Evolutionary conservation across 257 asterid species (phyloP), one percentile per base, ranked within the genome.

Genomic region (Solanum ahanhuiri): DNA sequence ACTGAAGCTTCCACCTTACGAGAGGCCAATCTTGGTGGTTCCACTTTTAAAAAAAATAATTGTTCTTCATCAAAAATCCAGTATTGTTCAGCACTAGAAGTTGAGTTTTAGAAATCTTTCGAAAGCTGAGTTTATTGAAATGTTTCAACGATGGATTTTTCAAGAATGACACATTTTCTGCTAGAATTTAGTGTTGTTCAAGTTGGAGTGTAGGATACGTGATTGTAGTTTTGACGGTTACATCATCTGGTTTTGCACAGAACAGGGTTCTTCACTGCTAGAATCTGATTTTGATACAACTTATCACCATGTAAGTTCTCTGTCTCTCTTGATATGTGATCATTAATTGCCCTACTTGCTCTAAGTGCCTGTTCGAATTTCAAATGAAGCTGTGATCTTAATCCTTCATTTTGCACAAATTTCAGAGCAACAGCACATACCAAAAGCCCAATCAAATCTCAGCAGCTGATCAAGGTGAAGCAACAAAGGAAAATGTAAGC

Each of bases 171-270:
- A 28, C 60, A 48, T 48, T 81, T 48, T 81, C 84, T 81, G 67
- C 84, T 30, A 81, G 43, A 81, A 30, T 81, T 34, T 17, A 17
- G 43, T 51, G 41, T 48, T 48, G 9, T 81, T 81, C 84, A 81
- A 81, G 84, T 48, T 81, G 67, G 30, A 9, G 30, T 34, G 30
- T 72, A 20, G 30, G 84, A 81, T 4, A 4, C 18, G 4, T 81
- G 2, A 23, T 30, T 81, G 41, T 81, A 45, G 43, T 81, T 48
- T 30, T 81, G 43, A 81, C 41, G 18, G 85, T 88, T 89, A 87
- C 90, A 86, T 81, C 66, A 81, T 79, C 75, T 92, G 85, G 71
- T 91, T 85, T 82, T 87, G 89, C 86, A 86, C 98, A 95, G 98
- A 93, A 88, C 90, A 88, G 92, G 86, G 89, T 72, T 86, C 93